Evolutionary conservation across 176 grass and related monocot species (phyloP), one percentile per base, ranked within the genome.

Genomic region (Miscanthus lutarioriparius): DNA sequence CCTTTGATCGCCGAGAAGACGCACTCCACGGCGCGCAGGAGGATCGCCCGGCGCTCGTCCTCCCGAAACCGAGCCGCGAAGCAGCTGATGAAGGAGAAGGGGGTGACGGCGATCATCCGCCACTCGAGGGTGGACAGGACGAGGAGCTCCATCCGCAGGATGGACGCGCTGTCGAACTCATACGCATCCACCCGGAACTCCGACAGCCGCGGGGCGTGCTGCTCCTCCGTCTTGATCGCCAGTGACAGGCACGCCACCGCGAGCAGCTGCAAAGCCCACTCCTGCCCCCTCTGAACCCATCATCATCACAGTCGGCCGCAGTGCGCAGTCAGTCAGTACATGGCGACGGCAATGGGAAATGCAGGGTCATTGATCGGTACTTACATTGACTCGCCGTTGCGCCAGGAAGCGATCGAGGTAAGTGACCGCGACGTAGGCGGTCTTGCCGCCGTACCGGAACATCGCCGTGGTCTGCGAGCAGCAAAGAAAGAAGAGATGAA

Each of bases 211-310:
- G 92, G 81, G 70, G 25, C 75, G 61, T 70, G 87, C 78, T 39
- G 58, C 77, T 94, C 96, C 88, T 99, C 96, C 96, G 94, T 59
- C 85, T 99, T 99, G 65, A 71, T 86, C 28, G 96, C 96, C 87
- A 99, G 71, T 33, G 96, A 96, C 2, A 99, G 84, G 90, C 96
- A 94, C 41, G 96, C 91, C 75, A 94, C 82, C 22, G 89, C 67
- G 45, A 99, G 88, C 41, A 99, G 70, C 30, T 87, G 91, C 73
- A 99, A 39, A 0, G 91, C 91, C 96, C 93, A 99, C 67, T 70
- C 80, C 33, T 93, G 86, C 11, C 54, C 83, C 70, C 86, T 90
- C 96, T 98, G 81, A 22, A 82, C 15, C 13, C 59, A 58, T 35
- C 33, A 73, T 23, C 62, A 22, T 28, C 67, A 76, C 25, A 77